phyloP scores from a whole-genome alignment of 306 rosid genomes.

The Quercus gilva region DNA sequence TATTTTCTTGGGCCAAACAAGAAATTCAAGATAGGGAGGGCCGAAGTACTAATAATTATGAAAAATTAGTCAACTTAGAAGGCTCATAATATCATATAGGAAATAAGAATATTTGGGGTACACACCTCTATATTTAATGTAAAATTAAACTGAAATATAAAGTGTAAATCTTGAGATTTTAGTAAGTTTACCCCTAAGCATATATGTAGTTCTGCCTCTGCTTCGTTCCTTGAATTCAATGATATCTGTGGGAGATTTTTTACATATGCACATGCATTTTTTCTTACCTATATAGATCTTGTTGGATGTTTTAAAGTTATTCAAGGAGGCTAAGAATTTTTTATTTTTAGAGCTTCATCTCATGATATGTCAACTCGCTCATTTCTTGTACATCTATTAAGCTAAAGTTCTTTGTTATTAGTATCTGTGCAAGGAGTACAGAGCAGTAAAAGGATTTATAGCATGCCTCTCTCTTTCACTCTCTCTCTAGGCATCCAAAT shows the following conservation, averaged over 20 bases:
- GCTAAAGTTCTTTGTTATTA: neutral
- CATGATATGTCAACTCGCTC: neutral
- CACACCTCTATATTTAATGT: too few species aligned
- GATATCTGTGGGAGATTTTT: neutral
- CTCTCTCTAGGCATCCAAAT: neutral
- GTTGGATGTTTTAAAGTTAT: neutral
- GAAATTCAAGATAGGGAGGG: too few species aligned
- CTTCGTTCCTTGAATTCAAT: neutral
- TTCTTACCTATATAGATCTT: neutral
- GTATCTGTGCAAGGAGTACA: neutral
- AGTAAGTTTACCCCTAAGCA: too few species aligned
- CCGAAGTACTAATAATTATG: too few species aligned
- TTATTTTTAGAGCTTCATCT: neutral
- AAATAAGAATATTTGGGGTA: too few species aligned
- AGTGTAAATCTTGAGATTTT: too few species aligned
- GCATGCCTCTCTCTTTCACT: slow-evolving; percentile 3
- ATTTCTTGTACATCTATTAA: neutral
- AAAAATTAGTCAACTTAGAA: too few species aligned
- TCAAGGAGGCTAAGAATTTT: neutral
- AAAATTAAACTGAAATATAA: too few species aligned
- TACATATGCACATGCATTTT: neutral
- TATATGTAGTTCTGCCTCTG: too few species aligned
- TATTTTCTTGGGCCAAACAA: too few species aligned
- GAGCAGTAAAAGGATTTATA: neutral
- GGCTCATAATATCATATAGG: too few species aligned